phyloP scores from a whole-genome alignment of 495 filamentous ascomycete species.

The Penicillium simplicissimum region DNA sequence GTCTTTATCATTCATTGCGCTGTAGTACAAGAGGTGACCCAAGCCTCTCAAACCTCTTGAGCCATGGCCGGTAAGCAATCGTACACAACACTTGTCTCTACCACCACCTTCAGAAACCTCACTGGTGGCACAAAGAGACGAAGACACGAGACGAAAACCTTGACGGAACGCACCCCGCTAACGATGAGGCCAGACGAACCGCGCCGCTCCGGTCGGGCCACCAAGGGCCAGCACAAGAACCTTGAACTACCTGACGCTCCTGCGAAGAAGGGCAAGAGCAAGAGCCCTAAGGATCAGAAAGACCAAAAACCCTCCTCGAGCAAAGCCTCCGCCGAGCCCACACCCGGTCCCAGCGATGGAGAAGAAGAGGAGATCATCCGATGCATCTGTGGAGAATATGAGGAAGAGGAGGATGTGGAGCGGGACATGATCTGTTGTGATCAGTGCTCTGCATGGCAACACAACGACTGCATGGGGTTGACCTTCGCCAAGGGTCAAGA shows the following conservation, averaged over 20 bases:
- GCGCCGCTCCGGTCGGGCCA: conserved; percentile 89
- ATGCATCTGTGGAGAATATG: conserved; percentile 87
- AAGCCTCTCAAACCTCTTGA: conserved; percentile 16
- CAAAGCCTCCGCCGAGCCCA: conserved; percentile 50
- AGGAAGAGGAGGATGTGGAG: conserved; percentile 78
- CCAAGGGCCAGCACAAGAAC: conserved; percentile 93
- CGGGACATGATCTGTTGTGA: conserved; percentile 91
- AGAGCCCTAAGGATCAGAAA: conserved; percentile 43
- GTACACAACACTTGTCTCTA: conserved; percentile 28
- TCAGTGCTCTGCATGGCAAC: conserved; percentile 88
- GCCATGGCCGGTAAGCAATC: conserved; percentile 52
- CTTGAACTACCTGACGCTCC: conserved; percentile 65
- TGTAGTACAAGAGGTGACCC: conserved; percentile 40
- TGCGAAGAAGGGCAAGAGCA: conserved; percentile 63
- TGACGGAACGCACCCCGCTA: conserved; percentile 30
- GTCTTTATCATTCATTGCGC: conserved; percentile 29
- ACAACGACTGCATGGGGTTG: conserved; percentile 92
- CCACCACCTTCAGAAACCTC: conserved; percentile 7
- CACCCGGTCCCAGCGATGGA: conserved; percentile 60
- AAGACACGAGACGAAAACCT: neutral
- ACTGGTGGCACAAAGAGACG: conserved; percentile 10
- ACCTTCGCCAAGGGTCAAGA: conserved; percentile 72
- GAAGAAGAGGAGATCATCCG: conserved; percentile 76
- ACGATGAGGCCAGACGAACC: conserved; percentile 67
- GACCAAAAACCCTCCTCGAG: conserved; percentile 40